Base-by-base conservation (phyloP, 148 eudicot genomes). In the Oxyria digyna region DNA sequence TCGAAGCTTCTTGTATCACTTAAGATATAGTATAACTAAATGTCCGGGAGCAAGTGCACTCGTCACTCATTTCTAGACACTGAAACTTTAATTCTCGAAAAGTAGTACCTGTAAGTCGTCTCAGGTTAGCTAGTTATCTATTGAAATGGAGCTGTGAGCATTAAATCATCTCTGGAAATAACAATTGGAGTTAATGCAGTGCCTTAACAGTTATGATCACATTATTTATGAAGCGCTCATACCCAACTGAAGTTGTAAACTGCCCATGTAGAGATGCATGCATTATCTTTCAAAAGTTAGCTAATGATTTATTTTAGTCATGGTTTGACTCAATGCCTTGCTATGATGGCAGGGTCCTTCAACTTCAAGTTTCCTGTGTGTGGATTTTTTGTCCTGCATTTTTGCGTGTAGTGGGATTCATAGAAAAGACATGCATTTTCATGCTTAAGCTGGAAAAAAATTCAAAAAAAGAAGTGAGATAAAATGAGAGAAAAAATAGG, bases 251-350 rank as follows among this genome's bases (percentile, higher is more conserved):
- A 57, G 65, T 29, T 52, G 8, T 29, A 29, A 59, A 29, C 37
- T 26, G 37, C 14, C 35, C 29, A 59, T 59, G 14, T 13, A 31
- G 18, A 29, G n/a, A n/a, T n/a, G n/a, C n/a, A n/a, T 59, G 37
- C 37, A 15, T 59, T 31, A 27, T 29, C 65, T 59, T 31, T 59
- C 18, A 31, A 31, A 59, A 59, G 35, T 29, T 59, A 14, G 65
- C 65, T 14, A 18, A 31, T 59, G 38, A 35, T 59, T 59, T 59
- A 59, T 59, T 37, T 59, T 21, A 26, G 65, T 59, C 37, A 59
- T 59, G 65, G 64, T 59, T 59, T 59, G 65, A 59, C 65, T 59
- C 65, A 59, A 59, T 59, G 65, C 29, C 65, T 59, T 59, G 65
- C 65, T 59, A 59, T 31, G 37, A 59, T 59, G 65, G 65, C 65